A percentile compares a stretch with the other conserved stretches of the same genome.
Conservation (phyloP, 1,284 basidiomycete species). For the Stereum hirsutum region DNA sequence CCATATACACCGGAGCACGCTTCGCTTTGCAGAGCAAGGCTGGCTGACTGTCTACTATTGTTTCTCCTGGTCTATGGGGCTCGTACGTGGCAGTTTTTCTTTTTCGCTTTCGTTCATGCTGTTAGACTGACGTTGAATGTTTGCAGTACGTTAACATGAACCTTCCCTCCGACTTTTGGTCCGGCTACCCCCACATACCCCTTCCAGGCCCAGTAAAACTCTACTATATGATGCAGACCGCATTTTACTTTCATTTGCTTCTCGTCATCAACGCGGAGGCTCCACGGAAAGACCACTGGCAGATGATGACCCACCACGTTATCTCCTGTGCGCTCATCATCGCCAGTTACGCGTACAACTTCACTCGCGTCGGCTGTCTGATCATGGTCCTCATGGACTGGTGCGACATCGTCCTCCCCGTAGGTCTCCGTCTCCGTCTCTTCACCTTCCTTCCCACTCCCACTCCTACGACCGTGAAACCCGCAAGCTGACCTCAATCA, state of each 20-base stretch:
- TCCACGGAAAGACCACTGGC: slow-evolving; percentile 83
- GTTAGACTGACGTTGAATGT: slow-evolving; percentile 3
- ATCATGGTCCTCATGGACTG: slow-evolving; percentile 92
- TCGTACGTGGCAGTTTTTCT: slow-evolving; percentile 79
- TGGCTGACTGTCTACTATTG: slow-evolving; percentile 84
- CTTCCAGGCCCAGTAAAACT: slow-evolving; percentile 78
- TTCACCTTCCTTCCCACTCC: slow-evolving; percentile 3
- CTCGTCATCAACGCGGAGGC: slow-evolving; percentile 93
- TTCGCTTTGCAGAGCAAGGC: slow-evolving; percentile 92
- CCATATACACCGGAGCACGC: slow-evolving; percentile 59
- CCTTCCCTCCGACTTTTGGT: slow-evolving; percentile 70
- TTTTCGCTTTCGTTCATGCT: slow-evolving; percentile 9
- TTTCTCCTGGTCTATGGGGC: slow-evolving; percentile 67
- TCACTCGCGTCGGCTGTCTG: slow-evolving; percentile 81
- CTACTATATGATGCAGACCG: slow-evolving; percentile 89
- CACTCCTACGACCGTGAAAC: slow-evolving; percentile 1
- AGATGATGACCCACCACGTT: slow-evolving; percentile 96
- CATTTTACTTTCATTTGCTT: slow-evolving; percentile 90
- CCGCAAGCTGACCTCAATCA: too few relatives aligned
- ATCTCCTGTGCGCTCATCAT: slow-evolving; percentile 80
- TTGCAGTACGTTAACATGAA: slow-evolving; percentile 70
- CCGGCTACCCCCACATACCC: slow-evolving; percentile 74
- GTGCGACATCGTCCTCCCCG: slow-evolving; percentile 87
- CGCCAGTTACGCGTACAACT: slow-evolving; percentile 75
- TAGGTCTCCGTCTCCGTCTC: slow-evolving; percentile 31